Evolutionary conservation across 352 stramenopile species (phyloP), one percentile per base, ranked within the genome.

Genomic region (Globisporangium nodosum): DNA sequence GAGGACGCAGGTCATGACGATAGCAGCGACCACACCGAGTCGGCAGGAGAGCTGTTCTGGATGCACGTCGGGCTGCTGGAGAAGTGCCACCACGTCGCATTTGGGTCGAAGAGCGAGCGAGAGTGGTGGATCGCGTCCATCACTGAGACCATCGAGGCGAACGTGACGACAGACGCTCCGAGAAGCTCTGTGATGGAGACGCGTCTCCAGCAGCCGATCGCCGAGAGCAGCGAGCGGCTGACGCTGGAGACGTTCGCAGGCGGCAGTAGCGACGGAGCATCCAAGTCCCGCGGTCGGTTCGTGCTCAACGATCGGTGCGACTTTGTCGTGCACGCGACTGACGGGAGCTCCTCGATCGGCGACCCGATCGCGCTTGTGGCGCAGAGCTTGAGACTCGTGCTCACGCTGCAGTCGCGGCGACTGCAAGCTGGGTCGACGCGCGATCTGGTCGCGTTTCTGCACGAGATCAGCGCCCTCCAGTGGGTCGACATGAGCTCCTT

Each of bases 231-330:
- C 21, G 48, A 54, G n/a, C 53, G 48, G 0, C 18, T 78, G 5
- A 55, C 66, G 3, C 21, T 70, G 4, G 70, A 75, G 3, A 42
- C 47, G 16, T 78, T 73, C 48, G 21, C 56, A 0, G 59, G 43
- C 1, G 60, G 66, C n/a, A 55, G 60, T 8, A 30, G 43, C n/a
- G 43, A 49, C 12, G 27, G 27, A 16, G n/a, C 55, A 5, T 4
- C 47, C 11, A 66, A 67, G 33, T 69, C 59, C 0, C 52, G 57
- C 6, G 73, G 71, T 51, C 69, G 74, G 3, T 71, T 65, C 27
- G 65, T 87, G 13, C 55, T 87, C 3, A 87, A 87, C 49, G 65
- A 85, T 42, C 66, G 74, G 0, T 75, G 68, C 27, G 54, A 74
- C 3, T 76, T 70, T 40, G 42, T 60, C 39, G 45, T 54, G 8